Percentiles rank a stretch among this genome's conserved stretches.
Conservation (phyloP, 169 alveolate genomes). For the Nephromyces sp. region DNA sequence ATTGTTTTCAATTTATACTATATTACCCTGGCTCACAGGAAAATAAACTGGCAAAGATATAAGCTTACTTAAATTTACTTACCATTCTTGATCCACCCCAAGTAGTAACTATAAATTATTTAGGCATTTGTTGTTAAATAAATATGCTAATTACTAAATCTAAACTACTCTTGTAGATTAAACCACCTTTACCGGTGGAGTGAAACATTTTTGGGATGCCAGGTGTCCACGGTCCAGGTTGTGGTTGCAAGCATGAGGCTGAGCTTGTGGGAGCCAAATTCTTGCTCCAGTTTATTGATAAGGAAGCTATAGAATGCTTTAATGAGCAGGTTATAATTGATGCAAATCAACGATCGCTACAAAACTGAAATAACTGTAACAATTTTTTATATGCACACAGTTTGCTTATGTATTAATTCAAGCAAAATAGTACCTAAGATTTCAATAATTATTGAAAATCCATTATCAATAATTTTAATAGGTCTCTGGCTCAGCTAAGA, state of each 20-base stretch:
- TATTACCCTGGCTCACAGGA: too few species aligned
- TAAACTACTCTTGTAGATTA: too few species aligned
- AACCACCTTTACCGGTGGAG: too few species aligned
- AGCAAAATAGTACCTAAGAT: background rate
- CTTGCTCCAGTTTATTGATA: constrained; percentile 43
- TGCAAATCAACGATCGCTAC: background rate
- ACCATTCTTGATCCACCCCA: too few species aligned
- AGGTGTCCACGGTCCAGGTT: constrained; percentile 54
- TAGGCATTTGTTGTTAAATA: too few species aligned
- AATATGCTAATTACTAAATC: too few species aligned
- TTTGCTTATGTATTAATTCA: background rate
- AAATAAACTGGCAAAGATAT: too few species aligned
- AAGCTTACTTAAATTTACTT: too few species aligned
- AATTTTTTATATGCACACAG: background rate
- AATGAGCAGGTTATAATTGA: constrained; percentile 44
- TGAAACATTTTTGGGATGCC: constrained; percentile 49
- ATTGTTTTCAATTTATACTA: too few species aligned
- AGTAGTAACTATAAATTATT: too few species aligned
- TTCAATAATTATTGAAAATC: background rate
- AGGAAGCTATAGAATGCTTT: constrained; percentile 47
- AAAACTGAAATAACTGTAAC: background rate
- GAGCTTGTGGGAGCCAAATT: constrained; percentile 50
- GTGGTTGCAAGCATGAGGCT: constrained; percentile 53
- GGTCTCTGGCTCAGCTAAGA: constrained; percentile 47
- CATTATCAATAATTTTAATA: background rate